Base-by-base conservation (phyloP, 1,284 basidiomycete species). In the Puccinia polysora region DNA sequence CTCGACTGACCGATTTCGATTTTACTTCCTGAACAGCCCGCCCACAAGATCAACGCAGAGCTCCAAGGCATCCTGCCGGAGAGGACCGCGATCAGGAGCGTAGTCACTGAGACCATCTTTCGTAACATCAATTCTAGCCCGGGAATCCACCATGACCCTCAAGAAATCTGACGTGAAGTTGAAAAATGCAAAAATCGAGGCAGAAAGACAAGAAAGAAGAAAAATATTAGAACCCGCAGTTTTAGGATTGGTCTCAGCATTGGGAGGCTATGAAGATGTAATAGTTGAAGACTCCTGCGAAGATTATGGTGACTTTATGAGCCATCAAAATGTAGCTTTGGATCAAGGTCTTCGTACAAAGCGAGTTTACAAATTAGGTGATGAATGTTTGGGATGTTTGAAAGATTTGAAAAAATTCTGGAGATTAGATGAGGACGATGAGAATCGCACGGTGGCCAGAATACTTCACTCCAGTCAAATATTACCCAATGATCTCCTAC, bases 391-490 rank as follows among this genome's bases (percentile, higher is more conserved):
- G 75, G 89, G 88, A 1, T 96, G 93, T 78, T 81, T 97, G 75
- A 91, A 91, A 77, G 94, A 97, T 78, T 83, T 97, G 75, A 97
- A 97, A 82, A 90, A 88, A 77, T 85, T 92, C 58, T 97, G 93
- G 93, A 82, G 93, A 59, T 89, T 91, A 79, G 94, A 97, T 79
- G 93, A 96, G 78, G 88, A 87, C 0, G 93, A 97, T 79, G 93
- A 96, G 78, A 91, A 94, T 79, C 86, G 93, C 30, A 95, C 91
- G 0, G 89, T 96, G 5, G 91, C 93, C 4, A 86, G 92, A 60
- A 89, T 96, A 73, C 89, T 96, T 79, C 89, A 87, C 84, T 86
- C 89, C 73, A 86, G 88, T 23, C 86, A 89, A 23, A 84, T 95
- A 40, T 84, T 96, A 20, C 83, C 85, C 32, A 90, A 90, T 76